Evolutionary conservation across 352 stramenopile species (phyloP), one percentile per base, ranked within the genome.

Genomic region (Pythium dissimile): DNA sequence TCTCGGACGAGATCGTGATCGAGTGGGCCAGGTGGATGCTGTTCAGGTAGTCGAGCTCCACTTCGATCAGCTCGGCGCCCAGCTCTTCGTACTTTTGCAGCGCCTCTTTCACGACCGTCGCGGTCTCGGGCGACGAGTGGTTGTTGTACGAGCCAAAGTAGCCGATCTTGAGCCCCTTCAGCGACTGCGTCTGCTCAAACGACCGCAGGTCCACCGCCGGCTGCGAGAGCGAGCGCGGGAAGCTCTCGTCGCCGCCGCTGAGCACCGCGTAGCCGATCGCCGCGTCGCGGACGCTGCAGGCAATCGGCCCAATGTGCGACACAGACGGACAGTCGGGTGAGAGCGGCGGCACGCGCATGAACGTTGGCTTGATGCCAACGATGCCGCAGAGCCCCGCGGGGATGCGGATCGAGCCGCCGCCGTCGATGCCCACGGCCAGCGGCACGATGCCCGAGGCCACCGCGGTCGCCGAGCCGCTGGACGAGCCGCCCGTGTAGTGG

Each of bases 391-490:
- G 59, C 15, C 66, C 67, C 5, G 89, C 80, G 15, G 93, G 93
- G 38, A 97, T 93, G 1, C 91, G 87, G 54, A 98, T 94, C 2
- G 84, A 96, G 12, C 93, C 93, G 11, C 91, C 93, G 30, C 86
- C 89, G 65, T 98, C 93, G 11, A 86, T 64, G 12, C 89, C 93
- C 9, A 98, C 58, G 0, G 88, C 85, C 2, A 97, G 56, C 1
- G 90, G 90, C 28, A 96, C 84, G 16, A 97, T 54, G 18, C 91
- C 93, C 13, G 86, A 79, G 2, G 90, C 62, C 16, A 98, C 89
- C 1, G 88, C 89, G 10, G 80, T 89, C 21, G 91, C 89, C 11
- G 84, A 95, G n/a, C 93, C 93, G 62, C 84, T 94, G 3, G 86
- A 96, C 2, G 86, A 97, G n/a, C 93, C 93, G 56, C 91, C 93